A percentile compares a stretch with the other conserved stretches of the same genome.
These are phyloP conservation scores for Coemansia sp. DNA, from an alignment of 192 early-diverging fungal genomes.

Conservation along the genomic window DNA sequence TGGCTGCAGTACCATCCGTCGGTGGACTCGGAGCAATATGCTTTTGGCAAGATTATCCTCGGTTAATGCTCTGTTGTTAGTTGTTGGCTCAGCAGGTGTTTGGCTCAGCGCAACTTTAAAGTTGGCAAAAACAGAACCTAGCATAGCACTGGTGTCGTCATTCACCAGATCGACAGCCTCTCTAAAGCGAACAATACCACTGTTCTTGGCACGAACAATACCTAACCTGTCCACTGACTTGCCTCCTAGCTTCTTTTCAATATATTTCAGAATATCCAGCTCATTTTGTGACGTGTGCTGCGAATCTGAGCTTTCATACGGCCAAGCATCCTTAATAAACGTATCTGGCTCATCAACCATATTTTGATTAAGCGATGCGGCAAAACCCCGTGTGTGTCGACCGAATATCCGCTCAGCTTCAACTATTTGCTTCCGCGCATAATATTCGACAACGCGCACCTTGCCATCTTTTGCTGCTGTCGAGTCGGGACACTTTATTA, in stretches of 20 bases:
- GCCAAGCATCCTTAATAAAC: constrained; percentile 17
- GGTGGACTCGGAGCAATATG: constrained; percentile 1
- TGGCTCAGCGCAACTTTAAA: neutral
- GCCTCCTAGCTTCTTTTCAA: neutral
- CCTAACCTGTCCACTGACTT: neutral
- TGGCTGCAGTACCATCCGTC: neutral
- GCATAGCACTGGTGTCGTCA: neutral
- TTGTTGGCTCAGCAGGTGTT: no score
- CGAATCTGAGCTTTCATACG: neutral
- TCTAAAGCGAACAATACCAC: neutral
- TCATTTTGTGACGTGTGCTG: neutral
- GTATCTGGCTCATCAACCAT: neutral
- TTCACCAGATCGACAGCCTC: neutral
- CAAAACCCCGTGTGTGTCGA: constrained; percentile 16
- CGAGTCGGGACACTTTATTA: neutral
- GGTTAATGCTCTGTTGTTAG: no score
- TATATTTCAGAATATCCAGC: neutral
- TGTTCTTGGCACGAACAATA: neutral
- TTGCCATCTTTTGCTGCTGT: neutral
- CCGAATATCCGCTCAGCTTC: constrained; percentile 13
- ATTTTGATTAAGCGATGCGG: neutral
- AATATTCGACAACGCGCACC: constrained; percentile 1
- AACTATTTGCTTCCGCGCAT: neutral
- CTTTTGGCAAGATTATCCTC: neutral
- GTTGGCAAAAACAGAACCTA: neutral